phyloP scores from a whole-genome alignment of 306 rosid species.

The Vigna nakashimae region DNA sequence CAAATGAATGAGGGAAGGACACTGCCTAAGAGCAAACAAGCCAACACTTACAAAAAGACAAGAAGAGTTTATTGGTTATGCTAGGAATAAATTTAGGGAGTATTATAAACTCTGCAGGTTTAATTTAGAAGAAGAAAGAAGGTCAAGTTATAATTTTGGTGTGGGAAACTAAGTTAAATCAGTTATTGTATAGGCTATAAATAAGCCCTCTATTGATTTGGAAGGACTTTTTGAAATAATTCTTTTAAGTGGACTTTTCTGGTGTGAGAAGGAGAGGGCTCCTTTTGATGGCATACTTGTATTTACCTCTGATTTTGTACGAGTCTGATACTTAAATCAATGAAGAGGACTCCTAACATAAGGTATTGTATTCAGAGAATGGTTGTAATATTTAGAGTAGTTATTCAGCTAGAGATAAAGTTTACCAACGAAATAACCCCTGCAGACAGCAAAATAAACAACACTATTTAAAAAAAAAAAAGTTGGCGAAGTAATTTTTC shows the following conservation, averaged over 20 bases:
- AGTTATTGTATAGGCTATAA: no score
- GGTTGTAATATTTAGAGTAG: conserved; percentile 1
- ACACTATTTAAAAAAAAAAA: neutral
- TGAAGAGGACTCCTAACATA: neutral
- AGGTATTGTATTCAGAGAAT: neutral
- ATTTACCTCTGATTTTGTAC: neutral
- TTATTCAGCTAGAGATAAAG: neutral
- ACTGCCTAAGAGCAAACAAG: conserved; percentile 16
- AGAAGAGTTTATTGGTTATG: neutral
- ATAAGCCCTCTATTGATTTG: no score
- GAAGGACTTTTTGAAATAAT: neutral
- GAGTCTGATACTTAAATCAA: neutral
- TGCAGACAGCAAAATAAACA: neutral
- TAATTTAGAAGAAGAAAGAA: neutral
- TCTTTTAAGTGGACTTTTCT: neutral
- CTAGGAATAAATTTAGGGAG: neutral
- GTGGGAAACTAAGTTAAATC: neutral
- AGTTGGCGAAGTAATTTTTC: neutral
- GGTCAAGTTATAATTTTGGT: neutral
- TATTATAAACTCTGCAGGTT: neutral
- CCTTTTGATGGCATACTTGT: neutral
- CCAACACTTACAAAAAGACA: neutral
- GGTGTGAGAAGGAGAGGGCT: neutral
- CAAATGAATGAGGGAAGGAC: conserved; percentile 20
- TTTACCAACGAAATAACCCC: conserved; percentile 3